Evolutionary conservation across 805 yeast genomes (phyloP), one percentile per base, ranked within the genome.

Genomic region (Zygosaccharomyces bailii): DNA sequence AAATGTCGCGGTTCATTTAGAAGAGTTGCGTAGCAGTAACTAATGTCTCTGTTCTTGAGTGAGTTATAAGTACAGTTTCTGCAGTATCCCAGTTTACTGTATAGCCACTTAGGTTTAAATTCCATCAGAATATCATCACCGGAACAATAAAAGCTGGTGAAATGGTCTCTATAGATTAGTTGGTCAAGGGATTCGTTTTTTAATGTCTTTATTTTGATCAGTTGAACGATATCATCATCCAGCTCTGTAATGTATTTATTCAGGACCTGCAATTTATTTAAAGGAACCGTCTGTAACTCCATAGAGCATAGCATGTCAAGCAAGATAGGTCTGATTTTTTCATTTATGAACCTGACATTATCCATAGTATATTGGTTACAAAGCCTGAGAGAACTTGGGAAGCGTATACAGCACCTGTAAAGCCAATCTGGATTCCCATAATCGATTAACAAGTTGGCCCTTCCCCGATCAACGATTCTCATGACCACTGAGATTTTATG

Each of bases 71-170:
- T 54, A 44, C 68, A 63, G 41, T 63, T 63, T 35, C 67, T 52
- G 35, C 67, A 63, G 36, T 50, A 56, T 4, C 31, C 30, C 1
- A 42, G 21, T 4, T 49, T 40, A 20, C 51, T 49, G 42, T 52
- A 44, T 5, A 58, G 32, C 68, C 68, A 63, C 44, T 63, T 63
- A 6, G 68, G 68, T 42, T 63, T 63, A 13, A 62, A 43, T 44
- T 63, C 68, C 54, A 61, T 42, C 2, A 59, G 29, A 3, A 54
- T 38, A 1, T 20, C 27, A 2, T 14, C 8, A 11, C 24, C 24
- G 1, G 50, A 40, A 1, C 38, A 19, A 33, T 52, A 57, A 5
- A 61, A 18, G 27, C 45, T 55, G 16, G 62, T 58, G 23, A 53
- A 53, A 40, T 60, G 66, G 39, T 61, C 65, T 4, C 44, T 20